Percentiles rank a stretch among this genome's conserved stretches.
These are phyloP conservation scores for Harringtonia aguacate DNA, from an alignment of 2,329 filamentous ascomycete genomes.

Conservation along the genomic window DNA sequence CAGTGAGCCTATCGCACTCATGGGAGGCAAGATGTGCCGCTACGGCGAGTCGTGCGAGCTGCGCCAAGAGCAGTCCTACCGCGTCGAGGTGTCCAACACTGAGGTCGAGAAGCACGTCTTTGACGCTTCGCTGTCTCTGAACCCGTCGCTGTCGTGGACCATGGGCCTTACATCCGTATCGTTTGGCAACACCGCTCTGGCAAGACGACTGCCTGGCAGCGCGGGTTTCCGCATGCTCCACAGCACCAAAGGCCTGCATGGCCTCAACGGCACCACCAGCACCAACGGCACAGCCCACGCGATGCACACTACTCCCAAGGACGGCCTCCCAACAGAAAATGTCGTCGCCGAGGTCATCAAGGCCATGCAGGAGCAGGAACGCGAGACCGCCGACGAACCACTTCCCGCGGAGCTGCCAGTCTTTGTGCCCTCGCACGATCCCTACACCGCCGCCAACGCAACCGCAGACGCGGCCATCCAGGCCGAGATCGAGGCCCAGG, in stretches of 20 bases:
- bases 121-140: constrained; percentile 1
- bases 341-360: background rate
- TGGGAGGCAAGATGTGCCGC: constrained; percentile 8
- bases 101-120: constrained; percentile 7
- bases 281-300: background rate
- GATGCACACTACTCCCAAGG: background rate
- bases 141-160: background rate
- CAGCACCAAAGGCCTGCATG: too few species aligned
- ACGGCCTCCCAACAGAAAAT: background rate
- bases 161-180: background rate
- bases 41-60: constrained; percentile 8
- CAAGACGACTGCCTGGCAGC: too few species aligned
- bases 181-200: background rate
- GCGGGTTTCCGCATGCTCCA: too few species aligned
- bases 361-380: background rate
- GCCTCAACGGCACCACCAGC: background rate
- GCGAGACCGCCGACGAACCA: background rate
- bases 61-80: constrained; percentile 2
- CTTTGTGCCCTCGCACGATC: too few species aligned
- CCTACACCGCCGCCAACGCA: too few species aligned
- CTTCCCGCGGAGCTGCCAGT: background rate
- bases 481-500: too few species aligned
- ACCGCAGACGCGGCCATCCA: background rate
- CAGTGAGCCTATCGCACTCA: constrained; percentile 4
- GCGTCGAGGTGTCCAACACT: constrained; percentile 8